These are phyloP conservation scores for Scheffersomyces titani DNA, from an alignment of 1,139 yeast genomes.

Conservation along the genomic window DNA sequence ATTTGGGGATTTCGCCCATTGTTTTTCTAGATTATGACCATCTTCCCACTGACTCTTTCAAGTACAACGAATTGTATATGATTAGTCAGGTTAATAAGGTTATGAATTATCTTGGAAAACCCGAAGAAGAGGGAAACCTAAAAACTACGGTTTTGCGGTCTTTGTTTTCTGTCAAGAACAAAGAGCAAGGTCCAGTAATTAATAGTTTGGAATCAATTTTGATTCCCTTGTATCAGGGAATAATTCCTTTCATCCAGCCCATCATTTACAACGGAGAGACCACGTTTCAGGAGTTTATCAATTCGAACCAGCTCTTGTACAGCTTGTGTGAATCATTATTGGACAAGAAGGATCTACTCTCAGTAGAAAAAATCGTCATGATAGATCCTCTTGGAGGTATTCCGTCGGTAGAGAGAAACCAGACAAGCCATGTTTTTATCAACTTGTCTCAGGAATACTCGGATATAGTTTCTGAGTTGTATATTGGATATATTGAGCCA, in stretches of 20 bases:
- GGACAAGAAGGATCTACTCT: slow-evolving; percentile 31
- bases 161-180: slow-evolving; percentile 21
- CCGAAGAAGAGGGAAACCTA: slow-evolving; percentile 25
- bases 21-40: slow-evolving; percentile 36
- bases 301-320: slow-evolving; percentile 34
- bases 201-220: slow-evolving; percentile 36
- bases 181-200: slow-evolving; percentile 11
- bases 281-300: slow-evolving; percentile 28
- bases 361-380: slow-evolving; percentile 78
- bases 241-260: slow-evolving; percentile 65
- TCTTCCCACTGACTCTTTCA: slow-evolving; percentile 27
- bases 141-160: slow-evolving; percentile 31
- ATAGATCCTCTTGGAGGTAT: slow-evolving; percentile 86
- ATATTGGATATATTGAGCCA: slow-evolving; percentile 52
- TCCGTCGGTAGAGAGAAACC: slow-evolving; percentile 80
- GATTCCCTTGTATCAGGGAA: slow-evolving; percentile 45
- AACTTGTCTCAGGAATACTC: slow-evolving; percentile 82
- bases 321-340: slow-evolving; percentile 30
- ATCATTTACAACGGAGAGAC: slow-evolving; percentile 46
- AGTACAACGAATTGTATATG: slow-evolving; percentile 33
- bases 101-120: slow-evolving; percentile 25
- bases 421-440: slow-evolving; percentile 84
- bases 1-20: slow-evolving; percentile 47
- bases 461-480: slow-evolving; percentile 63
- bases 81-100: slow-evolving; percentile 35